Evolutionary conservation across 1,139 yeast genomes (phyloP), one percentile per base, ranked within the genome.

Genomic region (Hemisphaericaspora lyxosophila): DNA sequence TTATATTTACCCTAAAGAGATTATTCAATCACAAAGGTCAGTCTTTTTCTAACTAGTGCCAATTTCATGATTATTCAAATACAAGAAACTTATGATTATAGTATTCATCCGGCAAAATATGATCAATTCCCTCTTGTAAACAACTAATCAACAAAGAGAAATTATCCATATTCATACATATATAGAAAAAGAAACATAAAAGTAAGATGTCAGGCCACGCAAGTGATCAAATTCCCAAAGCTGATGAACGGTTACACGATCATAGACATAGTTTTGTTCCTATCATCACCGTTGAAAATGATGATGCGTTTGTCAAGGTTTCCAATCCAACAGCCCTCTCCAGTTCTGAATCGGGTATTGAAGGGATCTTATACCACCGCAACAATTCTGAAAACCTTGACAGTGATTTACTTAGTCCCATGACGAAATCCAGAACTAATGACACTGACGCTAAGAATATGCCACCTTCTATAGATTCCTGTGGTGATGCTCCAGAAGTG

Each of bases 401-500:
- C 30, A 51, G 54, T 18, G 71, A 66, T 38, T 43, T 60, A 37
- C 57, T 57, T 12, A 55, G 64, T 12, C 68, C 69, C 5, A 53
- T 67, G 63, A 55, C 51, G 36, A 60, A 53, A 43, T 47, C 52
- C 26, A 61, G 53, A 41, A 64, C 72, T 18, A 66, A 62, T 43
- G 73, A 67, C 27, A 62, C 67, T 28, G 34, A 38, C 11, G 42
- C 28, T 22, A 33, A 35, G 17, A 36, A 30, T n/a, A 51, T 73
- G 43, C 52, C 75, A 45, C 57, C 70, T 23, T 53, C 69, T 5
- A 53, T 63, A 33, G 56, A 70, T 2, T 64, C 71, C 4, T 61
- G 70, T 23, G 87, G 81, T 51, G 75, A 80, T 46, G 90, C 83
- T 46, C 75, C 74, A 57, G 97, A 92, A 73, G 98, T 92, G 32